Conservation (phyloP, 2,329 filamentous ascomycete species). For the Beauveria sp. region DNA sequence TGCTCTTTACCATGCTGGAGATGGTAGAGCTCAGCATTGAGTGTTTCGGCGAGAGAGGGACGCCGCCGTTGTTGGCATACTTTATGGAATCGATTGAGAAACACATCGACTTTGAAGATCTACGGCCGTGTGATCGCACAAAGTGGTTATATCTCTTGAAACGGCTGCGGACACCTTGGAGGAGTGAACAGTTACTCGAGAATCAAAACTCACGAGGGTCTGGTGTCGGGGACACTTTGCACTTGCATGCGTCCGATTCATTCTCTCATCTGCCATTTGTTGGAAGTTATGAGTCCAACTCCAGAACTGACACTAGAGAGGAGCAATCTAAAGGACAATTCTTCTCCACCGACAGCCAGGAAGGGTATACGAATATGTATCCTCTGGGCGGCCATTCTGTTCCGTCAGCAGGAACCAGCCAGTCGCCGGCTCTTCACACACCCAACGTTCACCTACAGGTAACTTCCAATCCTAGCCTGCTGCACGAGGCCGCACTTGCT, state of each 20-base stretch:
- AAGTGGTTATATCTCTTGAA: constrained; percentile 24
- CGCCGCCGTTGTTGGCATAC: constrained; percentile 26
- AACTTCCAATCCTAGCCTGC: constrained; percentile 15
- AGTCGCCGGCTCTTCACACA: neutral
- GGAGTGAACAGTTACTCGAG: neutral
- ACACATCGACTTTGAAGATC: constrained; percentile 21
- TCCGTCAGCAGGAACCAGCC: neutral
- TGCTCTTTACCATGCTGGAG: constrained; percentile 30
- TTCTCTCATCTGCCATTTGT: neutral
- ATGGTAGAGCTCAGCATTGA: constrained; percentile 25
- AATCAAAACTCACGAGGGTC: neutral
- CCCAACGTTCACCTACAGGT: neutral
- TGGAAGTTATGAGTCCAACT: neutral
- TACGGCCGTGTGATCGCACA: constrained; percentile 26
- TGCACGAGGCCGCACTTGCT: constrained; percentile 13
- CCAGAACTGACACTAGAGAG: neutral
- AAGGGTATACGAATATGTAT: neutral
- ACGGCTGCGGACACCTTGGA: constrained; percentile 22
- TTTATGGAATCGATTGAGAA: constrained; percentile 29
- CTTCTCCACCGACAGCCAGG: neutral
- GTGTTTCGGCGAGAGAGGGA: constrained; percentile 26
- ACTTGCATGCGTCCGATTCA: neutral
- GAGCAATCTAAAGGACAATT: neutral
- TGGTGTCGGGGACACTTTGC: neutral
- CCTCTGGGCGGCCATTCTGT: neutral